phyloP scores from a whole-genome alignment of 1,139 yeast genomes.

The Debaryomycetaceae sp. region DNA sequence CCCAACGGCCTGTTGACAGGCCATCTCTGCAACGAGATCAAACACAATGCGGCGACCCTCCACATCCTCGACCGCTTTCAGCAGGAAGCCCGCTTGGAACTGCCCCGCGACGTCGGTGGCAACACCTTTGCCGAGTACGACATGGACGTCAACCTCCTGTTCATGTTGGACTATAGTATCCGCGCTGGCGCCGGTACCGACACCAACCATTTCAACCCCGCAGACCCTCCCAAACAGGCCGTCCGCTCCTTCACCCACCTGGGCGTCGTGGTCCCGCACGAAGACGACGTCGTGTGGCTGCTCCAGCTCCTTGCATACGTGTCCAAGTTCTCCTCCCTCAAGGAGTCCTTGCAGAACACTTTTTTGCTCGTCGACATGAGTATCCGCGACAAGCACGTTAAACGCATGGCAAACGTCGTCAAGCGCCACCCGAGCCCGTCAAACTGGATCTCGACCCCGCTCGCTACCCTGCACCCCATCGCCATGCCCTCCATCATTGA shows the following conservation, averaged over 20 bases:
- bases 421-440: slow-evolving; percentile 19
- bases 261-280: slow-evolving; percentile 75
- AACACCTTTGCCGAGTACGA: slow-evolving; percentile 28
- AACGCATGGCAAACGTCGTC: slow-evolving; percentile 23
- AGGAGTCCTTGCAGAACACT: slow-evolving; percentile 63
- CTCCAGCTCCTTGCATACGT: slow-evolving; percentile 85
- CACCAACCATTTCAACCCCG: neutral
- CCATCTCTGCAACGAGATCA: slow-evolving; percentile 17
- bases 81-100: slow-evolving; percentile 27
- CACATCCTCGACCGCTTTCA: slow-evolving; percentile 27
- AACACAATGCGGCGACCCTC: slow-evolving; percentile 27
- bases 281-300: slow-evolving; percentile 92
- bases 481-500: slow-evolving; percentile 11
- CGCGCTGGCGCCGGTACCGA: neutral
- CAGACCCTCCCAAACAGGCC: slow-evolving; percentile 19
- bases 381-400: slow-evolving; percentile 34
- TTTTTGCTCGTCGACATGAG: slow-evolving; percentile 50
- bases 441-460: slow-evolving; percentile 26
- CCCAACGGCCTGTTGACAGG: too few species aligned
- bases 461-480: slow-evolving; percentile 13
- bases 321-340: slow-evolving; percentile 78
- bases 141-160: slow-evolving; percentile 34
- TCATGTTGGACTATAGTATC: slow-evolving; percentile 19
- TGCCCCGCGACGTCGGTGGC: slow-evolving; percentile 21
- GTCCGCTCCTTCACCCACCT: slow-evolving; percentile 60